phyloP scores from a whole-genome alignment of 2,329 filamentous ascomycete species.

The Neofusicoccum parvum region DNA sequence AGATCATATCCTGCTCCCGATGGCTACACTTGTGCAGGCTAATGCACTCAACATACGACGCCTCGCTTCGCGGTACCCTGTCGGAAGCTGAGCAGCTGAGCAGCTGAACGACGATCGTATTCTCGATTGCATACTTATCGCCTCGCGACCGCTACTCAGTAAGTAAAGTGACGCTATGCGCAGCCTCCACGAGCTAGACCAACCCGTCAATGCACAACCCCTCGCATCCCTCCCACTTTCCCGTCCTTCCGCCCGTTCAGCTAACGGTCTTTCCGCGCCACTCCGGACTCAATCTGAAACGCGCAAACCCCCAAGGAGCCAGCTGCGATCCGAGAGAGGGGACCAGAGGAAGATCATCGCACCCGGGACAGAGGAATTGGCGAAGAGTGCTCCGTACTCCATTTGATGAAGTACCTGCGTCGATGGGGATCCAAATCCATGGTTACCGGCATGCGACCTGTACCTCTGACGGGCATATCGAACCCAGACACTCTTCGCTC shows the following conservation, averaged over 20 bases:
- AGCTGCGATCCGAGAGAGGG: background rate
- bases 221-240: background rate
- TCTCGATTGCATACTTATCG: background rate
- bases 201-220: background rate
- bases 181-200: background rate
- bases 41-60: background rate
- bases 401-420: background rate
- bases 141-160: background rate
- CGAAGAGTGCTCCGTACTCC: background rate
- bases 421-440: background rate
- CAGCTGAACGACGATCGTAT: background rate
- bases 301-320: background rate
- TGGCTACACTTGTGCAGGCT: too few species aligned
- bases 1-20: too few species aligned
- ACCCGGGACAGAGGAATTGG: background rate
- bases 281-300: conserved; percentile 15
- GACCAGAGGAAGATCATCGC: background rate
- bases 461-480: too few species aligned
- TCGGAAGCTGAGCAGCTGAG: background rate
- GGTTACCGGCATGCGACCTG: background rate
- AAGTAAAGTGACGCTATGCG: background rate
- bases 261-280: background rate
- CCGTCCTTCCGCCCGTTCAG: conserved; percentile 1
- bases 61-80: background rate
- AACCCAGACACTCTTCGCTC: too few species aligned